Base-by-base conservation (phyloP, 495 filamentous ascomycete genomes). In the Trichoderma parareesei region DNA sequence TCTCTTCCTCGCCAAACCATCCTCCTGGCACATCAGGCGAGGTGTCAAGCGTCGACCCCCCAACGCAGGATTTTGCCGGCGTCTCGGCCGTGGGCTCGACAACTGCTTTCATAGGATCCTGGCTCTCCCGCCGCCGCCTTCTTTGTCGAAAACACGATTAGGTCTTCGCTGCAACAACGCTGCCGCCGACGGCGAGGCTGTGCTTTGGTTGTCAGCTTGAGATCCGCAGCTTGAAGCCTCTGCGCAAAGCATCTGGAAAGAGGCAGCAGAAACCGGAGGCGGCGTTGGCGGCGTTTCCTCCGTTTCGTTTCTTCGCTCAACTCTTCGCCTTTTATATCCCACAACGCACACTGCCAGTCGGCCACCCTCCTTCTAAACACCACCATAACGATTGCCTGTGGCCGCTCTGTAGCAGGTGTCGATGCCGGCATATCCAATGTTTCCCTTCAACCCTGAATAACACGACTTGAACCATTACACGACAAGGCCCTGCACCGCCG, bases 1-100 rank as follows among this genome's bases (percentile, higher is more conserved):
- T 44, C 38, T 53, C 60, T 41, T 61, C 35, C 43, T 37, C 49
- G 43, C 42, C 62, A 49, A 33, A 48, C 9, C 61, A 38, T 57
- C 53, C 53, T 57, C 53, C 53, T 57, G 18, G 53, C 27, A 57
- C 6, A 5, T 8, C 18, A 57, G 53, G 53, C 53, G 53, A 57
- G 53, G 53, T 27, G 20, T 57, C 53, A 37, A 57, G 53, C 53
- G 53, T 57, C 53, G 53, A 35, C 53, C 27, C 27, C 53, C 27
- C 27, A 57, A 35, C 53, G 53, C 53, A 57, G 53, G 53, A 57
- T 35, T 27, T 35, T 5, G 35, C 53, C 53, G 53, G 53, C 53
- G 44, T 18, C n/a, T 48, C 44, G 44, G n/a, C 27, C n/a, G 27
- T 35, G 33, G 53, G 53, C 53, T 57, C 37, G 53, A 57, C 53